phyloP scores from a whole-genome alignment of 1,139 yeast species.

The Kodamaea plutei region DNA sequence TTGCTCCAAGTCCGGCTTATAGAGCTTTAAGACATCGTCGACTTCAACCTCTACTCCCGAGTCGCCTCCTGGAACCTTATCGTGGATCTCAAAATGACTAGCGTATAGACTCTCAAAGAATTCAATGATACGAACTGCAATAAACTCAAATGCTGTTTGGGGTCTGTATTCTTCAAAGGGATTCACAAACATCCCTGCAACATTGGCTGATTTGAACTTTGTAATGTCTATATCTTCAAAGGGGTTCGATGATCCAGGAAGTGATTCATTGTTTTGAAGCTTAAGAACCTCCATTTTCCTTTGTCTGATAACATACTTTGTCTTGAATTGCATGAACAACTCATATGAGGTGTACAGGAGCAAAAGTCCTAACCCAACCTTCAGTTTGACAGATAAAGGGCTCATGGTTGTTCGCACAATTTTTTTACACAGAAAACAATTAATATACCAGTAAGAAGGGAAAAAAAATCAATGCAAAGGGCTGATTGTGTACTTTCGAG shows the following conservation, averaged over 20 bases:
- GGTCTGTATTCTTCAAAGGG: constrained; percentile 91
- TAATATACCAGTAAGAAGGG: too few species aligned
- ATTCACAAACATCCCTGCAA: constrained; percentile 80
- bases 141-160: constrained; percentile 84
- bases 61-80: constrained; percentile 46
- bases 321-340: constrained; percentile 52
- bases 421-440: too few species aligned
- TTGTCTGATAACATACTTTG: constrained; percentile 53
- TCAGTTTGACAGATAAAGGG: constrained; percentile 23
- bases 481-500: too few species aligned
- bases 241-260: constrained; percentile 6
- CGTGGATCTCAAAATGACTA: constrained; percentile 50
- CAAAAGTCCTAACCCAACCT: constrained; percentile 50
- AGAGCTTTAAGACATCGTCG: constrained; percentile 53
- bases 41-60: constrained; percentile 38
- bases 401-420: not conserved
- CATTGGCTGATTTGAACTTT: constrained; percentile 47
- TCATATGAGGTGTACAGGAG: constrained; percentile 69
- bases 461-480: too few species aligned
- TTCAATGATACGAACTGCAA: constrained; percentile 67
- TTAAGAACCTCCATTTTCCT: constrained; percentile 39
- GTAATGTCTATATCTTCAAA: constrained; percentile 17
- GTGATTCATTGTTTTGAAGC: constrained; percentile 9
- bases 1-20: constrained; percentile 53
- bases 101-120: constrained; percentile 63